Conservation (phyloP, 1,139 yeast species). For the Yamadazyma conglobata region DNA sequence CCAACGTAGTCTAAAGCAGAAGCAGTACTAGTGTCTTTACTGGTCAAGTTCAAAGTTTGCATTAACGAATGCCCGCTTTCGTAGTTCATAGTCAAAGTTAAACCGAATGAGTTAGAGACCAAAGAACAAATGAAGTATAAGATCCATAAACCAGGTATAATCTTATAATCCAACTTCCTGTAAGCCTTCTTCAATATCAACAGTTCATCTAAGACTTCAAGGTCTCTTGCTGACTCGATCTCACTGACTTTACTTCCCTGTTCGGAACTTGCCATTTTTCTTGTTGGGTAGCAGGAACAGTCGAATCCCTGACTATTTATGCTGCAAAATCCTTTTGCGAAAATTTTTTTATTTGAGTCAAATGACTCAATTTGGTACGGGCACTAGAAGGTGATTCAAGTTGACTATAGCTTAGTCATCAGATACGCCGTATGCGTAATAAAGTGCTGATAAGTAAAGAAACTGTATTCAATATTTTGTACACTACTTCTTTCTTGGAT, state of each 20-base stretch:
- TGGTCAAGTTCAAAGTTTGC: constrained; percentile 47
- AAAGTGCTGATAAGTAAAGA: too few species aligned
- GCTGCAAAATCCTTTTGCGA: constrained; percentile 1
- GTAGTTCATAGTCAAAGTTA: constrained; percentile 76
- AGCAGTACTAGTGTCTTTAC: constrained; percentile 67
- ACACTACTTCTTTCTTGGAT: too few species aligned
- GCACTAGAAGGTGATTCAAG: too few species aligned
- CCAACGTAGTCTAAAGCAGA: constrained; percentile 83
- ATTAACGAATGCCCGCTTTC: constrained; percentile 59
- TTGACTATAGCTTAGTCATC: too few species aligned
- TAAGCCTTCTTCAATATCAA: constrained; percentile 56
- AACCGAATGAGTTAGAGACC: constrained; percentile 75
- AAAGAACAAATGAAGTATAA: constrained; percentile 77
- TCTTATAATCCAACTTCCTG: constrained; percentile 62
- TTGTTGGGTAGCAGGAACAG: not conserved
- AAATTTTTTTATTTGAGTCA: constrained; percentile 7
- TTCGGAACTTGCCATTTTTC: not conserved
- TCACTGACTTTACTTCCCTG: constrained; percentile 1
- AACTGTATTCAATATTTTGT: too few species aligned
- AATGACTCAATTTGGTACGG: constrained; percentile 8
- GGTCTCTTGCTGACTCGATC: not conserved
- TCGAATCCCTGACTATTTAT: not conserved
- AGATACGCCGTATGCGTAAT: too few species aligned
- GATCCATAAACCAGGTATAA: constrained; percentile 82
- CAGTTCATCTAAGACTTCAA: not conserved